Evolutionary conservation across 176 grass and related monocot genomes (phyloP), one percentile per base, ranked within the genome.

Genomic region (Puya raimondii): DNA sequence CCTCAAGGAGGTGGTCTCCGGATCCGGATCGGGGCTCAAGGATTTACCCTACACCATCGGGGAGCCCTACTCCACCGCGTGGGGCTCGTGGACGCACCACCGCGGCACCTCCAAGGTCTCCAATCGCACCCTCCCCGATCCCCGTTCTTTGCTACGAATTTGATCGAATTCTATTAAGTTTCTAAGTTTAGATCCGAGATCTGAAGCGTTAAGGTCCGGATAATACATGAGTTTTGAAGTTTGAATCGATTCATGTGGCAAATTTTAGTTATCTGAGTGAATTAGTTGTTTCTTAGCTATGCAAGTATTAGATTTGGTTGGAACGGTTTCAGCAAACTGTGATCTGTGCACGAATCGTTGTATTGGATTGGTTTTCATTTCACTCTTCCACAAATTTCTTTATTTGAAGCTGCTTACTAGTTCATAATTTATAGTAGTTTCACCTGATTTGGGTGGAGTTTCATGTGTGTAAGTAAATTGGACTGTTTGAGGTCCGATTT

Each of bases 11-110:
- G 95, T 94, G 69, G 95, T 99, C 48, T 88, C 89, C 56, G 94
- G 95, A 84, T 99, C 95, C 72, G 95, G 90, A 79, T 88, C 95
- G 68, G 90, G 85, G 13, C 66, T 90, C 54, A 99, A 93, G 90
- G 95, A 99, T 80, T 84, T 99, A 15, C 90, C 95, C 67, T 99
- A 99, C 90, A 94, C 72, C 85, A 66, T 99, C 72, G 90, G 90
- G 25, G 95, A 99, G 71, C 82, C 94, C 53, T 90, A 99, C 78
- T 66, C 80, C 54, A 81, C 90, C 23, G 74, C 87, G 11, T 99
- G 94, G 94, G 94, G 94, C 23, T 99, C 89, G 53, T 99, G 94
- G 94, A 83, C 80, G 51, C 94, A 99, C 90, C 83, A 70, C 68
- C 94, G 80, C n/a, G 94, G 94, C 76, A 81, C 66, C 48, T 82